Base-by-base conservation (phyloP, 1,284 basidiomycete genomes). In the Cryptococcus sp. region DNA sequence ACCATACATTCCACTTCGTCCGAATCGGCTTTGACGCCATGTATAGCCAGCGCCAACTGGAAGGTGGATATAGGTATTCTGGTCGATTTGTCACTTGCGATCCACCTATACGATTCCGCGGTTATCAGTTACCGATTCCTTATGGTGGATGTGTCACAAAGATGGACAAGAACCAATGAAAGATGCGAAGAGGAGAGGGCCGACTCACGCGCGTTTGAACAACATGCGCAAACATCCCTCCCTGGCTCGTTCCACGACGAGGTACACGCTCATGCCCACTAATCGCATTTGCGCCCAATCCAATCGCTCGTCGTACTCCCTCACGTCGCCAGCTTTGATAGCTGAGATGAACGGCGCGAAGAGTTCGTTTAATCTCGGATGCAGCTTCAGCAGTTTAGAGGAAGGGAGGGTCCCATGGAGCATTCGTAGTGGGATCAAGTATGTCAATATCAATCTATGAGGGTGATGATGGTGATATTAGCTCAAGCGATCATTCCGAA, bases 1-100 rank as follows among this genome's bases (percentile, higher is more conserved):
- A 98, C 83, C 56, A 93, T 83, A 78, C 95, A 98, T 78, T 98
- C 95, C 17, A 92, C 88, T 78, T 98, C 95, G 62, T 91, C 91
- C 54, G 81, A 57, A 39, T 80, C 79, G 39, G 82, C 76, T 0
- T 73, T 65, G 7, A 77, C 71, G 5, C 88, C 88, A 16, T 88
- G 86, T 55, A 91, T 77, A 48, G 79, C 80, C 51, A 93, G 79
- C 2, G 88, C 88, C 3, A 82, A 80, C 66, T 88, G 87, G 78
- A 95, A 93, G 76, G 87, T 84, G 1, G 84, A 81, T 56, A 95
- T 84, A 0, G 89, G 87, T 53, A 95, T 87, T 22, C 92, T 84
- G 1, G 88, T 86, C 16, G 82, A 81, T 68, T 88, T 89, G 50
- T 86, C 84, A 25, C 83, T 81, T 16, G 86, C 84, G 7, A 90